A percentile compares a stretch with the other conserved stretches of the same genome.
These are phyloP conservation scores for Colletotrichum gigasporum DNA, from an alignment of 2,329 filamentous ascomycete genomes.

Conservation along the genomic window DNA sequence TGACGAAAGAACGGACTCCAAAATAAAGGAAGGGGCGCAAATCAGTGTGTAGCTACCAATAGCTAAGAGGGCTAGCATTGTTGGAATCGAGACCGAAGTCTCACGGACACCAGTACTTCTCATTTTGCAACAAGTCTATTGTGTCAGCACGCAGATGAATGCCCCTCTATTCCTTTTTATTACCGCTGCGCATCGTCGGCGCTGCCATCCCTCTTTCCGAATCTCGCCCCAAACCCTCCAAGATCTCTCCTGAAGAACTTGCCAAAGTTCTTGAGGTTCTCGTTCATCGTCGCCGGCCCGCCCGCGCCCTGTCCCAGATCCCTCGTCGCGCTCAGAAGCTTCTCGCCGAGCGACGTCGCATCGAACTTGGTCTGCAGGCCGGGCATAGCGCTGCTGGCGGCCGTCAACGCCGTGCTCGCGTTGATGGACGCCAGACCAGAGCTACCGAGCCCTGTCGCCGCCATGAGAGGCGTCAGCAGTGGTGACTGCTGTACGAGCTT, in stretches of 20 bases:
- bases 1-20: no score
- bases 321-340: slow-evolving; percentile 85
- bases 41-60: no score
- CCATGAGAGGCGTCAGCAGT: slow-evolving; percentile 74
- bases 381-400: slow-evolving; percentile 42
- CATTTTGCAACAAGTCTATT: no score
- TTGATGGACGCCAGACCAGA: slow-evolving; percentile 48
- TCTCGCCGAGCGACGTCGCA: slow-evolving; percentile 83
- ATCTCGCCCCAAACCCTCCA: slow-evolving; percentile 77
- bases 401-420: slow-evolving; percentile 50
- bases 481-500: slow-evolving; percentile 76
- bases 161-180: no score
- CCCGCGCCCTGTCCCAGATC: slow-evolving; percentile 71
- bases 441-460: slow-evolving; percentile 49
- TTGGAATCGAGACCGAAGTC: no score
- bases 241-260: slow-evolving; percentile 95
- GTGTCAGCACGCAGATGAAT: no score
- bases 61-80: no score
- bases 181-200: slow-evolving; percentile 37
- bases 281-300: slow-evolving; percentile 77
- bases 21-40: no score
- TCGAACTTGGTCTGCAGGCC: slow-evolving; percentile 74
- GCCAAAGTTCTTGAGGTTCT: slow-evolving; percentile 93
- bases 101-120: no score
- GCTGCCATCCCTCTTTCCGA: slow-evolving; percentile 69